Evolutionary conservation across 192 early-diverging fungal genomes (phyloP).

Genomic region (Linnemannia elongata): DNA sequence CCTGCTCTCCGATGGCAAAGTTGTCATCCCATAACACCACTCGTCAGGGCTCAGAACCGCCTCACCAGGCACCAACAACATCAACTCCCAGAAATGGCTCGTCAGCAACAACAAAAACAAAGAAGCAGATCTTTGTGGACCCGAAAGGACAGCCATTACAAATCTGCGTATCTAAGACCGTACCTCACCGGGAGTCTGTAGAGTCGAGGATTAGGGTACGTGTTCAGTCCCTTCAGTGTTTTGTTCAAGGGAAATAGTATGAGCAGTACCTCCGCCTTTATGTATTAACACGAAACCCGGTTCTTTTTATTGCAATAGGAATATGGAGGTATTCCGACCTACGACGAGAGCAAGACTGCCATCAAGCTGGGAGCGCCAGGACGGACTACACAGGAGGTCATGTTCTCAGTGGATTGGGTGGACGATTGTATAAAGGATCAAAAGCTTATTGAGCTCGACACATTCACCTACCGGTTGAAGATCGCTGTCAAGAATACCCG

Average conservation of each 20-base stretch:
- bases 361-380: slow-evolving; percentile 26
- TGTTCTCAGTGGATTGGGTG: slow-evolving; percentile 35
- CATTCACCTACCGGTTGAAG: slow-evolving; percentile 11
- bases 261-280: not conserved
- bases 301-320: not conserved
- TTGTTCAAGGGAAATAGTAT: not conserved
- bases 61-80: not conserved
- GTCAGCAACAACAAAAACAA: not conserved
- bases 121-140: slow-evolving; percentile 13
- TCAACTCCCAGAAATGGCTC: not conserved
- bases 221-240: not conserved
- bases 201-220: slow-evolving; percentile 26
- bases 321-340: slow-evolving; percentile 17
- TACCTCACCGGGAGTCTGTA: not conserved
- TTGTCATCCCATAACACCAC: not conserved
- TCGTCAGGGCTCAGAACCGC: not conserved
- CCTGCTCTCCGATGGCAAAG: not conserved
- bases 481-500: not conserved
- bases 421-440: slow-evolving; percentile 14
- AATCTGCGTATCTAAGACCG: slow-evolving; percentile 25
- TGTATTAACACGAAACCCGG: not conserved
- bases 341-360: slow-evolving; percentile 6
- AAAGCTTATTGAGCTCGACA: not conserved
- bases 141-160: slow-evolving; percentile 3
- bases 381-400: not conserved